Evolutionary conservation across 495 filamentous ascomycete species (phyloP), one percentile per base, ranked within the genome.

Genomic region (Aspergillus sparsus): DNA sequence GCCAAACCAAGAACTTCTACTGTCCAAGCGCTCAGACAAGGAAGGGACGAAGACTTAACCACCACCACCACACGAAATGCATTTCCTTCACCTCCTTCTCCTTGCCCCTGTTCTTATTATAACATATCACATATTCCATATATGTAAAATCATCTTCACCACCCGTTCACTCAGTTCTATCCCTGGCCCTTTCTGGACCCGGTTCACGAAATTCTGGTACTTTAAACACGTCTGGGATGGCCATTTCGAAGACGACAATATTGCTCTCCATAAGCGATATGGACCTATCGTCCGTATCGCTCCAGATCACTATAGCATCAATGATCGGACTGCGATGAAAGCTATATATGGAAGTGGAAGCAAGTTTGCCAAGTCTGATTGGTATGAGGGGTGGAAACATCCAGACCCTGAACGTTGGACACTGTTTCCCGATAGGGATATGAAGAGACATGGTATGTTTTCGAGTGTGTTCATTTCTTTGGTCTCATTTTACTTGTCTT

Each of bases 201-300:
- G 79, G 1, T 80, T 86, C 61, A 83, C 81, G 7, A 75, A 79
- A 27, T 62, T 82, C 16, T 88, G 85, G 83, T 82, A 82, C 58
- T 77, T 84, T 52, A 65, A 69, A 4, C 72, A 68, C 8, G 66
- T 83, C 18, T 69, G 67, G 16, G 61, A 65, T 7, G 79, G 81
- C 11, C 60, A 71, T 10, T 81, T 81, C 52, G 73, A 85, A 32
- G 49, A 68, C 7, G 75, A 75, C 16, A 79, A 81, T 52, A 73
- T 82, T 33, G 51, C 53, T 0, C 66, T 85, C 12, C 83, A 86
- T 62, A 36, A 59, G 7, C 41, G 60, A 44, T 71, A 69, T 42
- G 78, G 79, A 0, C 63, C 73, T 0, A 64, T 83, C 8, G 79
- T 85, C 7, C 77, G 80, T 7, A 61, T 81, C 44, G 76, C 74